Base-by-base conservation (phyloP, 257 asterid genomes). In the Ocimum tenuiflorum region DNA sequence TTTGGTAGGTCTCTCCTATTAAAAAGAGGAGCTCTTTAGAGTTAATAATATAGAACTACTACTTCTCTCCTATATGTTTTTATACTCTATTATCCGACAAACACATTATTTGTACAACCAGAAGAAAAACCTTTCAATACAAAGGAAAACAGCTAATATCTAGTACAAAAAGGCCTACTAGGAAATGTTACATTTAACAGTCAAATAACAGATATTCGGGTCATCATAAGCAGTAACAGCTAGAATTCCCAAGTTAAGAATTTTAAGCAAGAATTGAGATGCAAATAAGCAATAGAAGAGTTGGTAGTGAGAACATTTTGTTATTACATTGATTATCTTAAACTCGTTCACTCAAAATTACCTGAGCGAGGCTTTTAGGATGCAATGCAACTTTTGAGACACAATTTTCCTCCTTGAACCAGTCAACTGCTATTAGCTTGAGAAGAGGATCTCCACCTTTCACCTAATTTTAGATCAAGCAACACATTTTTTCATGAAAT, bases 371-470 rank as follows among this genome's bases (percentile, higher is more conserved):
- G 81, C 81, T 80, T 71, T 85, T 82, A 46, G 95, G 94, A 84
- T 90, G 91, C 77, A 90, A 79, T 24, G 99, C 96, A 67, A 90
- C 80, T 59, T 83, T 81, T 50, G 88, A 65, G 45, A 71, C 69
- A 68, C 84, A 65, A 33, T 81, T 75, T 48, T 90, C 97, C 63
- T 85, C 88, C 78, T 88, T 90, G 80, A 86, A 90, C 99, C 99
- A 94, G 81, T 94, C 99, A 76, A 94, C 97, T 33, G 96, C 96
- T 41, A 94, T 69, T 74, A 94, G 96, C 87, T 83, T 90, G 71
- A 94, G 86, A 78, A 88, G 86, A 50, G 99, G 97, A 35, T 90
- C 96, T 58, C 95, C 95, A 57, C 96, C 99, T 72, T 85, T 84
- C 60, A 90, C 87, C 99, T 94, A 79, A 64, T 73, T 71, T 69